Evolutionary conservation across 2,329 filamentous ascomycete genomes (phyloP).

Genomic region (Domatiomyces globalis): DNA sequence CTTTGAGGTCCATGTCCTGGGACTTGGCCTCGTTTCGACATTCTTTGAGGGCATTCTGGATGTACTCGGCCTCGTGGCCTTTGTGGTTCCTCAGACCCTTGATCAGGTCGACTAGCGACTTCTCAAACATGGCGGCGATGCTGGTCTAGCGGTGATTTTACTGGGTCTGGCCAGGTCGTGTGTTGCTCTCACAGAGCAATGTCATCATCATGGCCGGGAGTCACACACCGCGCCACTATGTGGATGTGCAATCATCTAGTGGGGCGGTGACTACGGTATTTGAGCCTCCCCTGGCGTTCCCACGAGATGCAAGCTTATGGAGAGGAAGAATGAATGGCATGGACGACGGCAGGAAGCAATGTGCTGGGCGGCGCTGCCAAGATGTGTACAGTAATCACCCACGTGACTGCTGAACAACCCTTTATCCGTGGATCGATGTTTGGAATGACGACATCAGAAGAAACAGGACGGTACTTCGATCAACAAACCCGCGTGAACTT

Average conservation of each 20-base stretch:
- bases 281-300: neutral
- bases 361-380: neutral
- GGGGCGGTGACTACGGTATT: neutral
- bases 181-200: neutral
- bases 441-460: too few species aligned
- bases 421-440: too few species aligned
- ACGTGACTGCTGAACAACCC: neutral
- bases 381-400: neutral
- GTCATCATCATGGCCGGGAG: neutral
- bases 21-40: conserved; percentile 84
- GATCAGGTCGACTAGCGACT: conserved; percentile 97
- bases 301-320: neutral
- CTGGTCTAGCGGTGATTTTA: neutral
- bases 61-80: conserved; percentile 87
- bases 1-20: conserved; percentile 95
- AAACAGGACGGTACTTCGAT: too few species aligned
- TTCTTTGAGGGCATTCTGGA: conserved; percentile 85
- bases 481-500: too few species aligned
- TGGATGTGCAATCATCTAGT: neutral
- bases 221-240: neutral
- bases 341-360: neutral
- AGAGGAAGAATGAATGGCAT: neutral
- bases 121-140: conserved; percentile 67
- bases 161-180: neutral
- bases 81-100: conserved; percentile 90